Conservation (phyloP, 495 filamentous ascomycete species). For the Penicillium canescens region DNA sequence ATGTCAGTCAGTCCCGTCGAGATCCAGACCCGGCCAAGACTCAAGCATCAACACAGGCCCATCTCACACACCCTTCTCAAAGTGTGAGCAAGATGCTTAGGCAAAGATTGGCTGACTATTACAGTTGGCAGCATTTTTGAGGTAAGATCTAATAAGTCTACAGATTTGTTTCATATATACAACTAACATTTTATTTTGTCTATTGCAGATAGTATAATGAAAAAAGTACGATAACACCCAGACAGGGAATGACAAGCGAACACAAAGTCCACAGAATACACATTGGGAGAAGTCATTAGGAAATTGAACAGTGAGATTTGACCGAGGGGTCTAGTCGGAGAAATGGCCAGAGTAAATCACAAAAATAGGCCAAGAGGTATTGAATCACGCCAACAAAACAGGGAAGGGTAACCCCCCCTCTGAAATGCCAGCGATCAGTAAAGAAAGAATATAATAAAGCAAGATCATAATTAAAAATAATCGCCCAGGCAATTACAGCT, state of each 20-base stretch:
- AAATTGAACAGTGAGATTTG: neutral
- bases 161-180: neutral
- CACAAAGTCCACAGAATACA: neutral
- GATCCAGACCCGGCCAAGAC: too few relatives aligned
- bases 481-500: neutral
- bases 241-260: neutral
- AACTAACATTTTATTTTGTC: neutral
- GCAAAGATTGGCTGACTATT: too few relatives aligned
- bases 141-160: neutral
- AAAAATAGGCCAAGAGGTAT: slow-evolving; percentile 6
- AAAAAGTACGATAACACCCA: too few relatives aligned
- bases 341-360: slow-evolving; percentile 9
- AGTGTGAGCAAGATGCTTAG: too few relatives aligned
- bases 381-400: neutral
- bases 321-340: neutral
- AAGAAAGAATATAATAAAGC: slow-evolving; percentile 4
- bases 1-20: too few relatives aligned
- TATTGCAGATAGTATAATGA: neutral
- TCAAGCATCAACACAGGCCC: too few relatives aligned
- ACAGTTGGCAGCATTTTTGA: too few relatives aligned
- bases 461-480: neutral
- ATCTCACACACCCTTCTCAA: too few relatives aligned
- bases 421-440: neutral
- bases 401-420: too few relatives aligned
- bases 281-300: slow-evolving; percentile 1